Conservation (phyloP, 768 basidiomycete species). For the Kwoniella heveanensis region DNA sequence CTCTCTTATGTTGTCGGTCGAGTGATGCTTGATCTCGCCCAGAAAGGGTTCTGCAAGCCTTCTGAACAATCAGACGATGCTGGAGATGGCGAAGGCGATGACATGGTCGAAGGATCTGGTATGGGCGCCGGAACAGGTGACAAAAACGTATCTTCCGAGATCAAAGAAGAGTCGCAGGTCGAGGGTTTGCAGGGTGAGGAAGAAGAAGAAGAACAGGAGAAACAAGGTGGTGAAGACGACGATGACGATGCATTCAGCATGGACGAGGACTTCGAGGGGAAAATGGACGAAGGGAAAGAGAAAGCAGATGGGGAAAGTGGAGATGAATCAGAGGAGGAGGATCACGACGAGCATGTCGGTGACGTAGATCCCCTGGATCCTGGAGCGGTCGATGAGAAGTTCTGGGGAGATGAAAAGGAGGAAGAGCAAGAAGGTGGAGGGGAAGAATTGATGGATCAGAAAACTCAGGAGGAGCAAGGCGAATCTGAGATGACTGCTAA, state of each 20-base stretch:
- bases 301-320: slow-evolving; percentile 60
- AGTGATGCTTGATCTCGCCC: slow-evolving; percentile 70
- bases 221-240: slow-evolving; percentile 37
- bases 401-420: slow-evolving; percentile 82
- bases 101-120: slow-evolving; percentile 71
- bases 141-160: slow-evolving; percentile 89
- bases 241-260: slow-evolving; percentile 81
- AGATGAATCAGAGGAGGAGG: slow-evolving; percentile 59
- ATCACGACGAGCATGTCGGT: slow-evolving; percentile 80
- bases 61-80: slow-evolving; percentile 61
- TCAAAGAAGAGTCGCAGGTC: slow-evolving; percentile 93
- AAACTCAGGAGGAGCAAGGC: slow-evolving; percentile 60
- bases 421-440: slow-evolving; percentile 61
- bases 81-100: slow-evolving; percentile 59
- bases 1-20: slow-evolving; percentile 75
- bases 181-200: slow-evolving; percentile 75
- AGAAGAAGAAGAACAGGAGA: slow-evolving; percentile 59
- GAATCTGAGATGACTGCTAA: slow-evolving; percentile 77
- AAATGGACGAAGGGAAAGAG: slow-evolving; percentile 73
- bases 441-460: slow-evolving; percentile 66
- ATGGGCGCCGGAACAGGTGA: slow-evolving; percentile 82
- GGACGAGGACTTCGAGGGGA: slow-evolving; percentile 83
- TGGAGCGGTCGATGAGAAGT: slow-evolving; percentile 85
- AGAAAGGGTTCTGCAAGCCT: slow-evolving; percentile 91
- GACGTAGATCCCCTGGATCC: slow-evolving; percentile 82